Percentiles rank a stretch among this genome's conserved stretches.
phyloP scores from a whole-genome alignment of 2,329 filamentous ascomycete genomes.

The Xylaria sp. region DNA sequence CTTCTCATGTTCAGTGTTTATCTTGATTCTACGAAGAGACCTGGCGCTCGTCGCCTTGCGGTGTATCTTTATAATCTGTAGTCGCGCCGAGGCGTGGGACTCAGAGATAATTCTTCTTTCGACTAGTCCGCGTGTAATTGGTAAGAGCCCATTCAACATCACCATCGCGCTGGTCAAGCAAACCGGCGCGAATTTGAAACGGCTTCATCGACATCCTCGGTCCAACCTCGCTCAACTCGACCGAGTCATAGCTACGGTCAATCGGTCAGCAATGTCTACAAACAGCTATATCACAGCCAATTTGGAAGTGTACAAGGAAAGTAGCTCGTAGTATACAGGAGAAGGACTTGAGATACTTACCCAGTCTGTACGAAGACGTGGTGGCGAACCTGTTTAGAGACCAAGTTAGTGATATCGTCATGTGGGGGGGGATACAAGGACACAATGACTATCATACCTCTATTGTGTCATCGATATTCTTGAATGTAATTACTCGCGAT shows the following conservation, averaged over 20 bases:
- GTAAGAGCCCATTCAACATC: conserved; percentile 97
- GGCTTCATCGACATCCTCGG: conserved; percentile 96
- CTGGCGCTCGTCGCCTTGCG: conserved; percentile 29
- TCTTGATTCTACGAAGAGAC: conserved; percentile 31
- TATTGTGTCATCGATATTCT: conserved; percentile 91
- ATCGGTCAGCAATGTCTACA: neutral
- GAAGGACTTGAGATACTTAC: conserved; percentile 9
- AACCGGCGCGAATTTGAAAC: conserved; percentile 91
- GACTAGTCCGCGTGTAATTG: conserved; percentile 90
- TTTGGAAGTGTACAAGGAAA: neutral
- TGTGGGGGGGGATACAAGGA: neutral
- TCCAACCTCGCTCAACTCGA: conserved; percentile 87
- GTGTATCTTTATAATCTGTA: conserved; percentile 31
- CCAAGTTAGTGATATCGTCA: conserved; percentile 2
- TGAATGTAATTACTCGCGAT: conserved; percentile 88
- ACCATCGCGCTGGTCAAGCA: conserved; percentile 91
- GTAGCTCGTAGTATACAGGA: neutral
- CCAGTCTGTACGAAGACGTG: conserved; percentile 89
- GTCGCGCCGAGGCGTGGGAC: neutral
- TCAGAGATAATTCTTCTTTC: conserved; percentile 95
- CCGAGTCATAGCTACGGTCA: conserved; percentile 73
- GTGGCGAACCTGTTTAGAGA: conserved; percentile 66
- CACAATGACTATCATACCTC: conserved; percentile 54
- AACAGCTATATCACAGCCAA: neutral
- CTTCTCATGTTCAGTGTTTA: conserved; percentile 33